Base-by-base conservation (phyloP, 768 basidiomycete species). In the Tricholoma flavovirens region DNA sequence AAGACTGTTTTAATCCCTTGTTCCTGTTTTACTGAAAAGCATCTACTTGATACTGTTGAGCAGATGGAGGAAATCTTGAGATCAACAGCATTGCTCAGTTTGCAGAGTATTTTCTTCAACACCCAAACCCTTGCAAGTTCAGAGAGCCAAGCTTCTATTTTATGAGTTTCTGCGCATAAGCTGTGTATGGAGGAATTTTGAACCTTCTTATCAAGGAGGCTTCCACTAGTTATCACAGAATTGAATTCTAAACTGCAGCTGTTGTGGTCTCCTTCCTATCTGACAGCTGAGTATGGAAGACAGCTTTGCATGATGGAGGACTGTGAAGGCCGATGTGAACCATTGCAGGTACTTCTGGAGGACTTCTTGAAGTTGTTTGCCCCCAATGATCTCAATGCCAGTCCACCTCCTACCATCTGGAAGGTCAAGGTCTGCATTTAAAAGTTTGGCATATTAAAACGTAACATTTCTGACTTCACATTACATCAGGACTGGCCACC, bases 401-500 rank as follows among this genome's bases (percentile, higher is more conserved):
- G 29, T 29, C 29, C 29, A 8, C 8, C 29, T 8, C 8, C 29
- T 29, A 29, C 29, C 8, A 49, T 49, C 4, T 49, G 49, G 49
- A 49, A 49, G 22, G 21, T 43, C 19, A 43, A 49, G 49, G 49
- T 49, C 17, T 0, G 26, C n/a, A 30, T 30, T 49, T 29, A 8
- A 29, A 4, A 29, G 4, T 29, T 29, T 29, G 29, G 4, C 29
- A 29, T 29, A 8, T 29, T 8, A 29, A 29, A 29, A 29, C 8
- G 8, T 29, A 29, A 29, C n/a, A 19, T 11, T 43, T 19, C 42
- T 43, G 22, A 43, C 42, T 21, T 43, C 42, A 21, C 22, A 22
- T 17, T 1, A 49, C 10, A 1, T 5, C 21, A 93, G 87, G 95
- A 98, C 72, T 98, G 94, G 93, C 94, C 94, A 2, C 82, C 89